phyloP scores from a whole-genome alignment of 495 filamentous ascomycete genomes.

The Xylaria castorea region DNA sequence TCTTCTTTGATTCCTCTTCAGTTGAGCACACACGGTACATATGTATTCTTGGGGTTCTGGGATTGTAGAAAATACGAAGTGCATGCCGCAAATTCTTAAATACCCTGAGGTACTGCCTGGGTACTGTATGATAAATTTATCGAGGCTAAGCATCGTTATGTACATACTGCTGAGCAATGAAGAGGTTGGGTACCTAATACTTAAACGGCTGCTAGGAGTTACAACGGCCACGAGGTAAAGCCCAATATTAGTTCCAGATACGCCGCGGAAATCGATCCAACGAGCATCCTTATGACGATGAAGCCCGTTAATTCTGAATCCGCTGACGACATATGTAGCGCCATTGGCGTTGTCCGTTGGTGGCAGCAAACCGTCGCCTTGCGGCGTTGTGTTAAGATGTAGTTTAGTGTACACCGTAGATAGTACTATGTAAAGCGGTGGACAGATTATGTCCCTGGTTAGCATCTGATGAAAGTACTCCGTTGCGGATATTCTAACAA shows the following conservation, averaged over 20 bases:
- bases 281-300: slow-evolving; percentile 15
- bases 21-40: neutral
- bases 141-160: slow-evolving; percentile 5
- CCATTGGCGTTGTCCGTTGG: neutral
- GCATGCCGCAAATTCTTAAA: neutral
- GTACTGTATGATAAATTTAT: neutral
- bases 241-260: neutral
- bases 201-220: neutral
- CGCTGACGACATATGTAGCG: neutral
- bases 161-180: neutral
- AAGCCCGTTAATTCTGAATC: neutral
- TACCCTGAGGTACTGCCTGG: neutral
- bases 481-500: neutral
- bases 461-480: neutral
- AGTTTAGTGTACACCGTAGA: neutral
- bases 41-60: neutral
- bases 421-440: neutral
- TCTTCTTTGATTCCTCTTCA: neutral
- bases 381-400: neutral
- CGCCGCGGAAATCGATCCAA: slow-evolving; percentile 15
- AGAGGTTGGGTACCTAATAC: neutral
- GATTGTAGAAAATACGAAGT: neutral
- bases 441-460: slow-evolving; percentile 12
- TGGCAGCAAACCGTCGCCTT: slow-evolving; percentile 7
- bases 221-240: neutral